phyloP scores from a whole-genome alignment of 352 stramenopile genomes.

The Phytopythium mirpurense region DNA sequence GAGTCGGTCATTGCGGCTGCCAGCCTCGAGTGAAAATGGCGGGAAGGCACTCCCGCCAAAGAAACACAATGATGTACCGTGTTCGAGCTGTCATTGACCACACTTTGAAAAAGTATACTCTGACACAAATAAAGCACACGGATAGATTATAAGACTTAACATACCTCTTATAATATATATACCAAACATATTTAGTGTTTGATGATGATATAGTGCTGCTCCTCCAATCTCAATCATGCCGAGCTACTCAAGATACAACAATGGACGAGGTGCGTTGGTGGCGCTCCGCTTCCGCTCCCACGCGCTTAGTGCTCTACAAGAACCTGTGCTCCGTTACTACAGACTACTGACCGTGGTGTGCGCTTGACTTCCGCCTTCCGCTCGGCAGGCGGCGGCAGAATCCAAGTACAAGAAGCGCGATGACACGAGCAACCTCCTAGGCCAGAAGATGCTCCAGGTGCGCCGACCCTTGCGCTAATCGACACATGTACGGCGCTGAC shows the following conservation, averaged over 20 bases:
- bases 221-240: neutral
- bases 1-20: constrained; percentile 5
- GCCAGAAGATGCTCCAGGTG: constrained; percentile 81
- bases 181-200: no score
- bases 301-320: no score
- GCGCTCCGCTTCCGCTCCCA: no score
- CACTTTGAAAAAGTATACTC: neutral
- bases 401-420: constrained; percentile 61
- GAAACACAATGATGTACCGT: neutral
- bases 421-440: constrained; percentile 66
- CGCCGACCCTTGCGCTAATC: no score
- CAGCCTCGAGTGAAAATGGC: neutral
- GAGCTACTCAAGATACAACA: neutral
- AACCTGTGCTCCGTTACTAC: no score
- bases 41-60: constrained; percentile 22
- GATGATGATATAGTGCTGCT: neutral
- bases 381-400: constrained; percentile 13
- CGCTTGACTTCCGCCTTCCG: neutral
- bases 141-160: neutral
- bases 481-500: no score
- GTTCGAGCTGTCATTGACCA: neutral
- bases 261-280: neutral
- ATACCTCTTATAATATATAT: neutral
- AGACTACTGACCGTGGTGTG: no score
- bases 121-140: neutral